Evolutionary conservation across 495 filamentous ascomycete genomes (phyloP).

Genomic region (Thermochaetoides thermophila): DNA sequence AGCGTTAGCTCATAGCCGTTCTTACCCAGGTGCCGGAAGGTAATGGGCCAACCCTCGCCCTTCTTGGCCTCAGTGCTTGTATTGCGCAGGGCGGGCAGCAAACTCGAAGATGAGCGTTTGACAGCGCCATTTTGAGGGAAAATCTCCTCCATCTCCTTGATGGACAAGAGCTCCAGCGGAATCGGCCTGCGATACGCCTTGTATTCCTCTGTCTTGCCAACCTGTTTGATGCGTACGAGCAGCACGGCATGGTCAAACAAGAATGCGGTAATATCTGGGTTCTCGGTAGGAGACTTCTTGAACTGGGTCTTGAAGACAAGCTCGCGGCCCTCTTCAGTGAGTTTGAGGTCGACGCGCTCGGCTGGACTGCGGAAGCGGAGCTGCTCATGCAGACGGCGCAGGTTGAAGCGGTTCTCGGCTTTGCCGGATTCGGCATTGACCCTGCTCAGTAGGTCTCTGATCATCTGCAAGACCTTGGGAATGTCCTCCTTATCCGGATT

Average conservation of each 20-base stretch:
- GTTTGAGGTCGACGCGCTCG: conserved; percentile 84
- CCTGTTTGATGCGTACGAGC: conserved; percentile 71
- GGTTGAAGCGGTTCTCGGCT: conserved; percentile 94
- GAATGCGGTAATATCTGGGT: conserved; percentile 81
- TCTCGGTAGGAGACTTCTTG: conserved; percentile 82
- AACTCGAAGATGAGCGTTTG: conserved; percentile 78
- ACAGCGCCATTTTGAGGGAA: conserved; percentile 62
- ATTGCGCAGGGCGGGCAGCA: conserved; percentile 59
- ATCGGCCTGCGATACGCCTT: conserved; percentile 93
- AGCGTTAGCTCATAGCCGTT: conserved; percentile 89
- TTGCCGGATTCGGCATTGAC: conserved; percentile 94
- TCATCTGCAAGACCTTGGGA: conserved; percentile 68
- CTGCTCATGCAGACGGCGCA: conserved; percentile 77
- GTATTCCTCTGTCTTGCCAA: conserved; percentile 86
- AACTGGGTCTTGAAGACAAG: conserved; percentile 82
- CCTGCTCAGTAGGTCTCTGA: conserved; percentile 70
- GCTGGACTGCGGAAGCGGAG: conserved; percentile 75
- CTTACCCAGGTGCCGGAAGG: conserved; percentile 95
- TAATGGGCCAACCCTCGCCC: conserved; percentile 83
- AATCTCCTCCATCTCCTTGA: conserved; percentile 92
- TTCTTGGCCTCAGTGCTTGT: conserved; percentile 29
- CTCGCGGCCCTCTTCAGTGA: conserved; percentile 86
- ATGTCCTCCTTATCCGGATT: conserved; percentile 85
- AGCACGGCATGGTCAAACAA: conserved; percentile 93
- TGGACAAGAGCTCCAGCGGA: conserved; percentile 81